phyloP scores from a whole-genome alignment of 2,329 filamentous ascomycete genomes.

The Sclerotiophoma versabilis region DNA sequence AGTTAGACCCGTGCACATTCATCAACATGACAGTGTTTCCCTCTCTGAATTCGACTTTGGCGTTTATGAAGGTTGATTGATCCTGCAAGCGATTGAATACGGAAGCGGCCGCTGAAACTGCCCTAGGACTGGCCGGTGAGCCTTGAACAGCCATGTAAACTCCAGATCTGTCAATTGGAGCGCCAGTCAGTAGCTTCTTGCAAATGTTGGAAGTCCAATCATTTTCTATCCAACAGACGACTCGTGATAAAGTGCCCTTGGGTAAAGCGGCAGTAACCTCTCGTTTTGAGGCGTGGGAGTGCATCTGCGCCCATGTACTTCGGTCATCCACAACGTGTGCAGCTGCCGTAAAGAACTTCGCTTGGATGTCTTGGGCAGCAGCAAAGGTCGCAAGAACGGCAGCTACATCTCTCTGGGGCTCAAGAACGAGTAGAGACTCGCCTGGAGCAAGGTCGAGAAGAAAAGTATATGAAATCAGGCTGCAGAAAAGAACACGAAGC shows the following conservation, averaged over 20 bases:
- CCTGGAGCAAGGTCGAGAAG: neutral
- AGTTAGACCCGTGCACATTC: neutral
- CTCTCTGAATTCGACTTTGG: neutral
- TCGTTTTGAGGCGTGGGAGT: neutral
- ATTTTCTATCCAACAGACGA: neutral
- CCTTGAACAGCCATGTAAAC: neutral
- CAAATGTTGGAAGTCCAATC: neutral
- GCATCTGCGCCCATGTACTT: neutral
- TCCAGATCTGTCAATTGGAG: neutral
- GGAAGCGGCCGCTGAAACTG: neutral
- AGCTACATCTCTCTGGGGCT: neutral
- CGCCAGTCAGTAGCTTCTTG: neutral
- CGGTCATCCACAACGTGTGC: neutral
- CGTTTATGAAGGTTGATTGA: neutral
- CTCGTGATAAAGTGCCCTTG: neutral
- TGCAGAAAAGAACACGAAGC: neutral
- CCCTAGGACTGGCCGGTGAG: neutral
- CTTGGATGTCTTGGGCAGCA: neutral
- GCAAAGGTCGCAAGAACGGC: neutral
- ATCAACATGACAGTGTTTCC: neutral
- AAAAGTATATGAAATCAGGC: neutral
- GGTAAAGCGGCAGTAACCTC: neutral
- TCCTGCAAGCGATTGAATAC: neutral
- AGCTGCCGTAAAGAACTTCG: neutral
- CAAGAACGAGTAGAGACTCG: neutral